Percentiles rank a stretch among this genome's conserved stretches.
phyloP scores from a whole-genome alignment of 495 filamentous ascomycete genomes.

The Xylaria palmicola region DNA sequence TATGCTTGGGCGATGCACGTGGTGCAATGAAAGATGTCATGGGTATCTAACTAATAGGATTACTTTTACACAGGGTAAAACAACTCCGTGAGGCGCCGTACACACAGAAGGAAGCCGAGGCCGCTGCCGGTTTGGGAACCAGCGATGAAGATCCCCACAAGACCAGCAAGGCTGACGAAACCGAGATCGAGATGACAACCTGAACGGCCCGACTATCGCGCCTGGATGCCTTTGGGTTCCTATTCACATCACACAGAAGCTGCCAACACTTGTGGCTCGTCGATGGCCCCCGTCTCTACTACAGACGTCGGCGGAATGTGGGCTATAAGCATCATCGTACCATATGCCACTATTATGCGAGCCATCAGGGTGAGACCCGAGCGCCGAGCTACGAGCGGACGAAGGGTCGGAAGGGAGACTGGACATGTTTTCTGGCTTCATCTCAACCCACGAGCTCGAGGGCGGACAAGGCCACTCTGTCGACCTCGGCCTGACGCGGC shows the following conservation, averaged over 20 bases:
- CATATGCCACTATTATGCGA: neutral
- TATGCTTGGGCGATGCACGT: constrained; percentile 12
- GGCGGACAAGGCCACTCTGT: constrained; percentile 28
- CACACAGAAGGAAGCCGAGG: constrained; percentile 80
- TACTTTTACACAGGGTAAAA: constrained; percentile 56
- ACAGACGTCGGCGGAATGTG: neutral
- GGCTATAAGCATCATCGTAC: neutral
- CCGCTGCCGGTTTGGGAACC: constrained; percentile 67
- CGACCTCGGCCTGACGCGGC: constrained; percentile 26
- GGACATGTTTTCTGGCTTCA: constrained; percentile 6
- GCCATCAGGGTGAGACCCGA: neutral
- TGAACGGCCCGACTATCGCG: constrained; percentile 8
- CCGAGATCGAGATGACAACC: constrained; percentile 30
- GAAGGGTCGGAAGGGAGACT: neutral
- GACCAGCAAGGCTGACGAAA: constrained; percentile 11
- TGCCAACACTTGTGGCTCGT: neutral
- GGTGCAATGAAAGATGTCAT: neutral
- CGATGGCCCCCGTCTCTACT: neutral
- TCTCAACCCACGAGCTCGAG: constrained; percentile 31
- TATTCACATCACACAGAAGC: neutral
- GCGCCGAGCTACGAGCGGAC: neutral
- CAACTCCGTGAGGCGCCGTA: constrained; percentile 78
- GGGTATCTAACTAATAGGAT: constrained; percentile 24
- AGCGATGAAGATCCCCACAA: constrained; percentile 51
- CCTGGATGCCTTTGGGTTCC: neutral